Evolutionary conservation across 2,329 filamentous ascomycete genomes (phyloP).

Genomic region (Dryadomyces quercus-mongolicae): DNA sequence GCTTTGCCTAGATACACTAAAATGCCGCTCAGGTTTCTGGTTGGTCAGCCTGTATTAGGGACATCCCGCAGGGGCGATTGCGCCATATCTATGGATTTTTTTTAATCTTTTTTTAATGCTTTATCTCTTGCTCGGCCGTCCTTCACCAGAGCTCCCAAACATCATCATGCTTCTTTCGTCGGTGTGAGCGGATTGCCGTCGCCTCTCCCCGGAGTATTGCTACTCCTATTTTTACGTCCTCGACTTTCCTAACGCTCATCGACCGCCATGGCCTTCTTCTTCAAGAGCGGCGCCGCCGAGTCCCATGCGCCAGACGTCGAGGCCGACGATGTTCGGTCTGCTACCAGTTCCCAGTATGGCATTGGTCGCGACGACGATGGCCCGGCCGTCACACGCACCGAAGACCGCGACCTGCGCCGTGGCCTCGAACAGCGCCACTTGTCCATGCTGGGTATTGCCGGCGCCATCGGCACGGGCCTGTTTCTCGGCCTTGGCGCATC

Average conservation of each 20-base stretch:
- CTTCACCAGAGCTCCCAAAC: background rate
- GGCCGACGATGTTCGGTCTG: background rate
- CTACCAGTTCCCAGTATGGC: background rate
- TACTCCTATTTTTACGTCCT: background rate
- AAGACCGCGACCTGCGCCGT: constrained; percentile 8
- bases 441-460: constrained; percentile 33
- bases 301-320: background rate
- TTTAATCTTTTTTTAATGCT: background rate
- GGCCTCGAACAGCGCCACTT: constrained; percentile 29
- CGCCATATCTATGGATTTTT: background rate
- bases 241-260: background rate
- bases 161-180: background rate
- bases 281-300: background rate
- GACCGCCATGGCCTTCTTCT: background rate
- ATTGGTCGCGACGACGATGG: background rate
- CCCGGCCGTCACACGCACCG: constrained; percentile 4
- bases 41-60: background rate
- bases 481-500: constrained; percentile 57
- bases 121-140: background rate
- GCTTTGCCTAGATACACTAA: background rate
- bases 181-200: background rate
- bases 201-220: background rate
- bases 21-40: background rate
- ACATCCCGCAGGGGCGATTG: background rate
- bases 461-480: constrained; percentile 56